Evolutionary conservation across 805 yeast species (phyloP).

Genomic region (Torulaspora delbrueckii): DNA sequence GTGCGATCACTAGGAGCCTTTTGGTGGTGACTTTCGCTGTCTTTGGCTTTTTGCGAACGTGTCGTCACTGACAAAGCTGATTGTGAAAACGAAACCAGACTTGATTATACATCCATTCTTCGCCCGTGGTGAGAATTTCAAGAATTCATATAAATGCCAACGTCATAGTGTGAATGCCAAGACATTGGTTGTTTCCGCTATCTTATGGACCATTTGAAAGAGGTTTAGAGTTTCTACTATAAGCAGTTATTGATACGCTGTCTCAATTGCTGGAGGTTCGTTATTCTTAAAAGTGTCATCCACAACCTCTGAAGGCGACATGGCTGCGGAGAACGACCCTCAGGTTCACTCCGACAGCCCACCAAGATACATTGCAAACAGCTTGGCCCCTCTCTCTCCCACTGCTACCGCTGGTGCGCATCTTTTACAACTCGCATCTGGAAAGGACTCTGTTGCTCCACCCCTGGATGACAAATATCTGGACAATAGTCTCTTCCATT

Average conservation of each 20-base stretch:
- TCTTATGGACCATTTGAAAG: neutral
- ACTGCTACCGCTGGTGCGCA: neutral
- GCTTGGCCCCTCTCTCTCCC: neutral
- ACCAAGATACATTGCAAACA: neutral
- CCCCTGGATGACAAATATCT: constrained; percentile 9
- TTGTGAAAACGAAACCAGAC: neutral
- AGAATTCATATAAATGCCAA: neutral
- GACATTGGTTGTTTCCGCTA: neutral
- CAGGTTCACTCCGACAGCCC: constrained; percentile 2
- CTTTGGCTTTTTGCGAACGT: neutral
- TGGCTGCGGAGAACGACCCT: neutral
- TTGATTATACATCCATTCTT: neutral
- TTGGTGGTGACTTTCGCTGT: constrained; percentile 1
- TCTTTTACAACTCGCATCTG: neutral
- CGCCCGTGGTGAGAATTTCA: neutral
- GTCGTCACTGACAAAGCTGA: neutral
- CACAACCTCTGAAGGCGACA: neutral
- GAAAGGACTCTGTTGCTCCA: neutral
- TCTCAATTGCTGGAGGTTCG: neutral
- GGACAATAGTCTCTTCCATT: constrained; percentile 15
- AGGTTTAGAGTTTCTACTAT: neutral
- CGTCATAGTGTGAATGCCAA: neutral
- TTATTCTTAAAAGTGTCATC: neutral
- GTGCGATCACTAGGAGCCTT: neutral
- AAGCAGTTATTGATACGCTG: neutral